Conservation (phyloP, 176 grass and related monocot species). For the Oryza brachyantha region DNA sequence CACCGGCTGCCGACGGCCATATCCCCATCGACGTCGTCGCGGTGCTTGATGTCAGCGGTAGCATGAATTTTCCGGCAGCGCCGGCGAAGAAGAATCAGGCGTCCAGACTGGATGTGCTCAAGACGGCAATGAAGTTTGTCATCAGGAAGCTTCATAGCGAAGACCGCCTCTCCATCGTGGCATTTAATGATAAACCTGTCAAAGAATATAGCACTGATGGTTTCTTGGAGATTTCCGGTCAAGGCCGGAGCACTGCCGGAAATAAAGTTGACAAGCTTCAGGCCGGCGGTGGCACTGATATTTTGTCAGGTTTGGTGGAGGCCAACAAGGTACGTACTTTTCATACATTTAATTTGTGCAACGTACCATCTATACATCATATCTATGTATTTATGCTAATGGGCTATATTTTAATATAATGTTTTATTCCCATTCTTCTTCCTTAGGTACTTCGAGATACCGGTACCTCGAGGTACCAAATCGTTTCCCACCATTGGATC, state of each 20-base stretch:
- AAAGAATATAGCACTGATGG: neutral
- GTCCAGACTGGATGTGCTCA: neutral
- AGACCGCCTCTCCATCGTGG: constrained; percentile 1
- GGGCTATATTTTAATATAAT: too few relatives aligned
- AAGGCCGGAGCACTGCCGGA: neutral
- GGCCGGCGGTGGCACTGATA: neutral
- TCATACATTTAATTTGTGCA: too few relatives aligned
- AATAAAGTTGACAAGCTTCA: neutral
- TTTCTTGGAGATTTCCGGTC: neutral
- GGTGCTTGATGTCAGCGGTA: constrained; percentile 17
- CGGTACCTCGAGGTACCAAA: too few relatives aligned
- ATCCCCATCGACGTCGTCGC: neutral
- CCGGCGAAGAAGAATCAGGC: neutral
- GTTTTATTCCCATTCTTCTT: too few relatives aligned
- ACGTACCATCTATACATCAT: too few relatives aligned
- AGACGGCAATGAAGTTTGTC: constrained; percentile 10
- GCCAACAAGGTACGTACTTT: neutral
- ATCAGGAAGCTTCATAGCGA: neutral
- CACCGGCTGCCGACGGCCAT: neutral
- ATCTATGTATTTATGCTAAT: too few relatives aligned
- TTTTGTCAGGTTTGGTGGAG: neutral
- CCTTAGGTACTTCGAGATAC: too few relatives aligned
- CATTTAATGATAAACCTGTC: neutral
- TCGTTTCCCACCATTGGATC: too few relatives aligned
- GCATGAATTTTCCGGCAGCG: neutral